These are phyloP conservation scores for Pythium aquatile DNA, from an alignment of 352 stramenopile genomes.

Conservation along the genomic window DNA sequence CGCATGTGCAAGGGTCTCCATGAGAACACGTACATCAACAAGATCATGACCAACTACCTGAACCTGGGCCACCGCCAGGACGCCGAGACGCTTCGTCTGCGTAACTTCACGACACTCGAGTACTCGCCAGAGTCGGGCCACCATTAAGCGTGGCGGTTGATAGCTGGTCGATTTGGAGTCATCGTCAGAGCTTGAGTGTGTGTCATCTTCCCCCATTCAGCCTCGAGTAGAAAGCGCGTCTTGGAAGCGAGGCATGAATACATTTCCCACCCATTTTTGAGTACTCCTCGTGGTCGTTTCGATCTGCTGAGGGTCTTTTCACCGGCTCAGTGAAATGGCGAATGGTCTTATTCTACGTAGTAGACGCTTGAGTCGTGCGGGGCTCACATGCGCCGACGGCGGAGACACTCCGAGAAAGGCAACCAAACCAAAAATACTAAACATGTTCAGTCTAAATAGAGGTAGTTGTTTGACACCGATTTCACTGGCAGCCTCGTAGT, in stretches of 20 bases:
- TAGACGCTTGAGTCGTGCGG: too few species aligned
- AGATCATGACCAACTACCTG: slow-evolving; percentile 72
- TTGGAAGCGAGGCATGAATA: neutral
- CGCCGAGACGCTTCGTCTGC: slow-evolving; percentile 46
- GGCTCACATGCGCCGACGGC: too few species aligned
- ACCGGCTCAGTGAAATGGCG: too few species aligned
- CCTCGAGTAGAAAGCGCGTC: neutral
- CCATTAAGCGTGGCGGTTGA: slow-evolving; percentile 12
- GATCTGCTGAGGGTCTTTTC: too few species aligned
- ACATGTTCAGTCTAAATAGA: too few species aligned
- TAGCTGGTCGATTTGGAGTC: neutral
- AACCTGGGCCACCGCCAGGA: slow-evolving; percentile 57
- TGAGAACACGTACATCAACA: slow-evolving; percentile 74
- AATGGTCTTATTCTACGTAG: too few species aligned
- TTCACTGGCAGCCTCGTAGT: too few species aligned
- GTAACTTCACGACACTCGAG: slow-evolving; percentile 15
- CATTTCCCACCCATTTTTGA: neutral
- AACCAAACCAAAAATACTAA: too few species aligned
- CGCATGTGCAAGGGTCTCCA: slow-evolving; percentile 65
- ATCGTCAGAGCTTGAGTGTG: neutral
- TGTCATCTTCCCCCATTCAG: neutral
- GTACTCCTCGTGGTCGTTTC: neutral
- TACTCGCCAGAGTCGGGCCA: slow-evolving; percentile 16
- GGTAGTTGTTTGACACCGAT: too few species aligned
- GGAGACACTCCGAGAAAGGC: too few species aligned